A percentile compares a stretch with the other conserved stretches of the same genome.
These are phyloP conservation scores for Lablab purpureus DNA, from an alignment of 306 rosid species.

Conservation along the genomic window DNA sequence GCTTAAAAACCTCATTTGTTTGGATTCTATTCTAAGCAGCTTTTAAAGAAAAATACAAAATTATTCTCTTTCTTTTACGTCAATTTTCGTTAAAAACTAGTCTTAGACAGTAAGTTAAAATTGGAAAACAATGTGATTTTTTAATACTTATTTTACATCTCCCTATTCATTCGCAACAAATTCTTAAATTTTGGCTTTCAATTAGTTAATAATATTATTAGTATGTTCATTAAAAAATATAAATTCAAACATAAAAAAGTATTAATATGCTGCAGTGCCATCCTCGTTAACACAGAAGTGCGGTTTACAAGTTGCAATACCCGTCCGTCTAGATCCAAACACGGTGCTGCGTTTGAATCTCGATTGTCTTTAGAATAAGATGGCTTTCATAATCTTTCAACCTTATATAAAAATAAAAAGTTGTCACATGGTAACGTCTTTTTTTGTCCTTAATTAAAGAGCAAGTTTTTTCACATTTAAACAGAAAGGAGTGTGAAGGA, in stretches of 20 bases:
- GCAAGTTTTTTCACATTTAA: not conserved
- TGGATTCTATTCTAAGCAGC: slow-evolving; percentile 13
- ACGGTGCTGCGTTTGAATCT: slow-evolving; percentile 10
- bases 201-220: too few relatives aligned
- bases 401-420: not conserved
- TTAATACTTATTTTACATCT: not conserved
- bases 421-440: not conserved
- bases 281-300: too few relatives aligned
- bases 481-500: not conserved
- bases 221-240: not conserved
- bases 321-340: slow-evolving; percentile 21
- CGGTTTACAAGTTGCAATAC: slow-evolving; percentile 4
- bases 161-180: not conserved
- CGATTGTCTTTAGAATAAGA: slow-evolving; percentile 1
- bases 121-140: not conserved
- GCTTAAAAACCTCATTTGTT: not conserved
- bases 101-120: not conserved
- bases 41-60: not conserved
- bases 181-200: too few relatives aligned
- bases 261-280: not conserved
- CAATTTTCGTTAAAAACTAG: not conserved
- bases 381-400: not conserved
- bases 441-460: slow-evolving; percentile 1
- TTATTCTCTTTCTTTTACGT: slow-evolving; percentile 1
- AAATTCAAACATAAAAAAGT: not conserved